Percentiles rank a stretch among this genome's conserved stretches.
phyloP scores from a whole-genome alignment of 805 yeast species.

The Kregervanrija fluxuum region DNA sequence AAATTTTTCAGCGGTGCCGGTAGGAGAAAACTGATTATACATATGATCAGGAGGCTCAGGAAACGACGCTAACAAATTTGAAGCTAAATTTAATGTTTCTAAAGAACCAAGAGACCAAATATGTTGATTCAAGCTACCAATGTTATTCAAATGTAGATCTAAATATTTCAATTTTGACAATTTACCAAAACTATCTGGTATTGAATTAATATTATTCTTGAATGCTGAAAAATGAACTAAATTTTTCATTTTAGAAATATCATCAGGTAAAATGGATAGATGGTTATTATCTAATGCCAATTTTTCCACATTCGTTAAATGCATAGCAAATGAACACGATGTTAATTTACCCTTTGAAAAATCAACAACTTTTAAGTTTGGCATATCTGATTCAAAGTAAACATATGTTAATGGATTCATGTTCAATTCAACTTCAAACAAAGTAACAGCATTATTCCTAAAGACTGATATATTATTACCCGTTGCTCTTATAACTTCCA shows the following conservation, averaged over 20 bases:
- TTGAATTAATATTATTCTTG: constrained; percentile 62
- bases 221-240: constrained; percentile 63
- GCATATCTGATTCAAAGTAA: constrained; percentile 44
- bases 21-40: constrained; percentile 5
- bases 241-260: constrained; percentile 50
- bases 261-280: constrained; percentile 66
- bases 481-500: constrained; percentile 68
- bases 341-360: constrained; percentile 79
- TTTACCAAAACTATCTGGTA: constrained; percentile 62
- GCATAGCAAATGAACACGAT: constrained; percentile 58
- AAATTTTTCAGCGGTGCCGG: neutral
- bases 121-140: constrained; percentile 59
- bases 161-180: constrained; percentile 54
- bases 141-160: constrained; percentile 80
- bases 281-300: constrained; percentile 77
- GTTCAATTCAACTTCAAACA: constrained; percentile 66
- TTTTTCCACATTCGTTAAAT: constrained; percentile 61
- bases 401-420: constrained; percentile 79
- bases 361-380: constrained; percentile 62
- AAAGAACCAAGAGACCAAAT: constrained; percentile 58
- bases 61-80: constrained; percentile 57
- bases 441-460: constrained; percentile 50
- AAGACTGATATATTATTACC: constrained; percentile 71
- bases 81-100: constrained; percentile 58
- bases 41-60: constrained; percentile 42